These are phyloP conservation scores for Penicillium carneum DNA, from an alignment of 2,329 filamentous ascomycete species.

Conservation along the genomic window DNA sequence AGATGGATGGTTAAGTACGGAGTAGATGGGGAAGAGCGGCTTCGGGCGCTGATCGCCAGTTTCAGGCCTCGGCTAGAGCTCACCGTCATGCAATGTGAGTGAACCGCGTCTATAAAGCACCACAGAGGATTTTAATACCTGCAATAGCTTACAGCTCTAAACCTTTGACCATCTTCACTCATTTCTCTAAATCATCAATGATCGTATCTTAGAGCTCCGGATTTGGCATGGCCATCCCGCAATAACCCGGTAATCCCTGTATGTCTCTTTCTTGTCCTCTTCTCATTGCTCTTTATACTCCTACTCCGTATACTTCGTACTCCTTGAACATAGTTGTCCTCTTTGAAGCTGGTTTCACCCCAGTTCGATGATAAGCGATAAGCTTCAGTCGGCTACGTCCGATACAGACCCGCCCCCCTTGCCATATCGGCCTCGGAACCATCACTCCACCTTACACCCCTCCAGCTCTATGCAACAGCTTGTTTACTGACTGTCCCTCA, in stretches of 20 bases:
- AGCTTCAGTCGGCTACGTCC: constrained; percentile 27
- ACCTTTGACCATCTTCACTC: not conserved
- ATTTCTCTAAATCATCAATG: not conserved
- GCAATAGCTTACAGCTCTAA: not conserved
- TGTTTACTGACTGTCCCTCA: constrained; percentile 4
- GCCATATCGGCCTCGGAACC: constrained; percentile 12
- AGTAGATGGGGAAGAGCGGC: constrained; percentile 21
- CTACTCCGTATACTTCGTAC: not conserved
- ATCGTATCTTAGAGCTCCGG: constrained; percentile 21
- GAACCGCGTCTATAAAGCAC: constrained; percentile 9
- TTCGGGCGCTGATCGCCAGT: constrained; percentile 31
- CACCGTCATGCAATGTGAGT: constrained; percentile 12
- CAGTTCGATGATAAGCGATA: constrained; percentile 36
- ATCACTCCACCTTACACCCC: constrained; percentile 22
- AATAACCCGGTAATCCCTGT: constrained; percentile 9
- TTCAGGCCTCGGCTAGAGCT: constrained; percentile 44
- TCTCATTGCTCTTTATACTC: not conserved
- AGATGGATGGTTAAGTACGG: constrained; percentile 17
- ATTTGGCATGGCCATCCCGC: constrained; percentile 22
- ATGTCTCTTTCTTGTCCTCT: not conserved
- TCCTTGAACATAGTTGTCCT: not conserved
- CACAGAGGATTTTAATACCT: not conserved
- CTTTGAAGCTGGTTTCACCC: constrained; percentile 1
- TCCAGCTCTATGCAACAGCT: constrained; percentile 3
- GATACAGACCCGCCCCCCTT: constrained; percentile 36